A percentile compares a stretch with the other conserved stretches of the same genome.
phyloP scores from a whole-genome alignment of 2,329 filamentous ascomycete genomes.

The Dactylella cylindrospora region DNA sequence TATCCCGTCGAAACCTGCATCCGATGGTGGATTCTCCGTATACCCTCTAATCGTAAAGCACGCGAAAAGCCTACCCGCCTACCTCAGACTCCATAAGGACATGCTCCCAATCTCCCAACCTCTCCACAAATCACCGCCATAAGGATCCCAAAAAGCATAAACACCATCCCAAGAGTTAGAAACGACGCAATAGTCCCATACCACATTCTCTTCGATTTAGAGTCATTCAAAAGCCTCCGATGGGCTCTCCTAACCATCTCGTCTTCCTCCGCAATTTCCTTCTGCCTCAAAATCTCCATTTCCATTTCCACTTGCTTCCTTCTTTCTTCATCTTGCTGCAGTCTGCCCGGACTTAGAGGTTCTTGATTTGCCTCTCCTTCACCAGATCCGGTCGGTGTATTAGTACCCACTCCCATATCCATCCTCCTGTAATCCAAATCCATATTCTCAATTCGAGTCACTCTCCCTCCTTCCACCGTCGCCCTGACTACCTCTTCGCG shows the following conservation, averaged over 20 bases:
- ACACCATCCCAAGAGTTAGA: slow-evolving; percentile 3
- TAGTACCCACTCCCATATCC: slow-evolving; percentile 3
- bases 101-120: slow-evolving; percentile 20
- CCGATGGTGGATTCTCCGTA: too few species aligned
- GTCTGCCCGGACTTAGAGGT: background rate
- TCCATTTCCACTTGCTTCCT: background rate
- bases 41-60: too few species aligned
- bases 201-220: slow-evolving; percentile 18
- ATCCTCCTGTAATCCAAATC: slow-evolving; percentile 33
- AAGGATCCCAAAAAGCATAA: slow-evolving; percentile 9
- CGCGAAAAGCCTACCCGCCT: background rate
- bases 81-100: slow-evolving; percentile 11
- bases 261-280: background rate
- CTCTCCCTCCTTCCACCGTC: background rate
- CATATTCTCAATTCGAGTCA: background rate
- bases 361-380: background rate
- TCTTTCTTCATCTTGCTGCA: background rate
- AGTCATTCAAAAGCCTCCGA: slow-evolving; percentile 28
- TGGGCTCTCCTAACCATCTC: slow-evolving; percentile 16
- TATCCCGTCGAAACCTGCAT: too few species aligned
- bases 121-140: slow-evolving; percentile 16
- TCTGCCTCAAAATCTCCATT: background rate
- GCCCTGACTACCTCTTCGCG: background rate
- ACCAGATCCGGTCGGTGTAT: slow-evolving; percentile 9
- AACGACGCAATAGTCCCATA: slow-evolving; percentile 15